Evolutionary conservation across 1,284 basidiomycete species (phyloP).

Genomic region (Rhodotorula sp.): DNA sequence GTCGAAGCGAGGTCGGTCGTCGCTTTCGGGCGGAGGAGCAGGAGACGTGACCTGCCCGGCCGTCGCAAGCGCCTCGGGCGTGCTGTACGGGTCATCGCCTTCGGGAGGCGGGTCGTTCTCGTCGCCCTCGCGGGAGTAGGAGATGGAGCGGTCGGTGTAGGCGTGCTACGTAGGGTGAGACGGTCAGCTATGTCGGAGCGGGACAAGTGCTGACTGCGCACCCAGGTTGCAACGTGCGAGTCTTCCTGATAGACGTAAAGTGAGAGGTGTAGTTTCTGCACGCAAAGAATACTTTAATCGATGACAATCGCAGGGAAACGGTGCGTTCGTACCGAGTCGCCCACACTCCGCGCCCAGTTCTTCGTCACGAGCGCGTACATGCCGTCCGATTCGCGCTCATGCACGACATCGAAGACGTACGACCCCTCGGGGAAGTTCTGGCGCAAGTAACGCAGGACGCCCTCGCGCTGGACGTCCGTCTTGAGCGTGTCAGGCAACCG

Average conservation of each 20-base stretch:
- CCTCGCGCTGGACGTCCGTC: conserved; percentile 33
- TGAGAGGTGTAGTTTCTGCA: conserved; percentile 35
- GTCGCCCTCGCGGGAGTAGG: conserved; percentile 19
- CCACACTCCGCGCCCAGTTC: conserved; percentile 28
- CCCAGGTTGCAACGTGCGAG: conserved; percentile 33
- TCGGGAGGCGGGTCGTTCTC: conserved; percentile 19
- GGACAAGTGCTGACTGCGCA: not conserved
- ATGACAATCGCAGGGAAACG: not conserved
- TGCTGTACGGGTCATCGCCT: conserved; percentile 17
- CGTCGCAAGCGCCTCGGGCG: conserved; percentile 14
- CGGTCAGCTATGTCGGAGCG: not conserved
- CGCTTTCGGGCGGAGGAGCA: not conserved
- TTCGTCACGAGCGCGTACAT: conserved; percentile 22
- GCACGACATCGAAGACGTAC: conserved; percentile 25
- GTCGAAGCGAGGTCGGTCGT: conserved; percentile 17
- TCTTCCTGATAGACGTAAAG: conserved; percentile 35
- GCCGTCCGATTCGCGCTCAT: conserved; percentile 20
- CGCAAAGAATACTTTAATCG: not conserved
- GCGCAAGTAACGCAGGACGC: conserved; percentile 25
- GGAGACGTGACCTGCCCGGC: conserved; percentile 3
- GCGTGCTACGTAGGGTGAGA: conserved; percentile 15
- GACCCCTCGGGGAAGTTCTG: conserved; percentile 32
- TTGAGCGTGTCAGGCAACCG: conserved; percentile 22
- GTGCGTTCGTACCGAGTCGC: conserved; percentile 16
- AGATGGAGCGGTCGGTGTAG: conserved; percentile 39